A percentile compares a stretch with the other conserved stretches of the same genome.
Evolutionary conservation across 2,329 filamentous ascomycete genomes (phyloP).

Genomic region (Claviceps monticola): DNA sequence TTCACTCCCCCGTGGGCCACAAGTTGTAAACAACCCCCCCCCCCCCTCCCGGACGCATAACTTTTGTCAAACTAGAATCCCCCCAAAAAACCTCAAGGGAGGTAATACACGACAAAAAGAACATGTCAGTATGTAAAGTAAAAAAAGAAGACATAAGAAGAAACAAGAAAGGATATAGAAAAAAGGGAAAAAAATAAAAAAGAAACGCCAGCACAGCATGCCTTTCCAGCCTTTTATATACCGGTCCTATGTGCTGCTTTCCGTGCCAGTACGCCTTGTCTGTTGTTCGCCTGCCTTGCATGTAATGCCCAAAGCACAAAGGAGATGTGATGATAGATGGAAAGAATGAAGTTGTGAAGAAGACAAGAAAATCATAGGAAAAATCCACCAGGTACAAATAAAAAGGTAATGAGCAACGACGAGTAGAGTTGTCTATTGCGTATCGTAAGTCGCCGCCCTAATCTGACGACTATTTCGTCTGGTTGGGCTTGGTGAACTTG

Average conservation of each 20-base stretch:
- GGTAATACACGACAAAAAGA: too few relatives aligned
- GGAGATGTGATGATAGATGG: background rate
- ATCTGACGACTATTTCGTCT: background rate
- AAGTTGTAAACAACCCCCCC: too few relatives aligned
- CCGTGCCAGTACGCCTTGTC: constrained; percentile 5
- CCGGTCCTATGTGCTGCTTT: background rate
- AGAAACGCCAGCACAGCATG: background rate
- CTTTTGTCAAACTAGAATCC: too few relatives aligned
- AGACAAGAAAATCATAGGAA: background rate
- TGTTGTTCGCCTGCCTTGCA: background rate
- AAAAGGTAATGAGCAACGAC: background rate
- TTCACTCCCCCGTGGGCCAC: too few relatives aligned
- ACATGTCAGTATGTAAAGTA: background rate
- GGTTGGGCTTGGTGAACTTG: background rate
- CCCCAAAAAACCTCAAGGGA: too few relatives aligned
- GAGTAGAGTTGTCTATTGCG: background rate
- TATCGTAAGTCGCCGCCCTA: background rate
- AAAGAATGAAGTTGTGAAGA: background rate
- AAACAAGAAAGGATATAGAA: background rate
- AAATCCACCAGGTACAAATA: background rate
- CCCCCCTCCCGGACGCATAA: too few relatives aligned
- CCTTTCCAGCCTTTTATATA: background rate
- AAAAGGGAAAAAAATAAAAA: background rate
- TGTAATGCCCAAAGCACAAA: constrained; percentile 3
- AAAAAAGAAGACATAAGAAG: background rate